Percentiles rank a stretch among this genome's conserved stretches.
These are phyloP conservation scores for Ustanciosporium gigantosporum DNA, from an alignment of 1,284 basidiomycete genomes.

Conservation along the genomic window DNA sequence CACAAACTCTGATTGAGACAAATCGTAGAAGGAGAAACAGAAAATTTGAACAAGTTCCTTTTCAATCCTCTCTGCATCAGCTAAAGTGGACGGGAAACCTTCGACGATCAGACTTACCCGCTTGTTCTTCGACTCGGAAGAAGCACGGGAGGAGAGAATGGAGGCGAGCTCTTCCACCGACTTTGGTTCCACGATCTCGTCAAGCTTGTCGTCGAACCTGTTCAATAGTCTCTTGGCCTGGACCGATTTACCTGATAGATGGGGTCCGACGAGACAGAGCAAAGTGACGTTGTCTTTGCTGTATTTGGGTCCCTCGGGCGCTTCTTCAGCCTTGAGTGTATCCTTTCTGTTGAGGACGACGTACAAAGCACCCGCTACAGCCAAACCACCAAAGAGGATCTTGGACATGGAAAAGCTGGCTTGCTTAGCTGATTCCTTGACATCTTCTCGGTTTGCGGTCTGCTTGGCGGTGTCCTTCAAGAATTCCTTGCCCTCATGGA, in stretches of 20 bases:
- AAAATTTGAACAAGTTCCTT: slow-evolving; percentile 41
- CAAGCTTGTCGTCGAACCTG: slow-evolving; percentile 24
- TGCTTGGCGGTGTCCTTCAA: slow-evolving; percentile 2
- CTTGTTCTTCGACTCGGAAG: background rate
- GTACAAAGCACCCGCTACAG: slow-evolving; percentile 18
- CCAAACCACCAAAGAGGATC: slow-evolving; percentile 18
- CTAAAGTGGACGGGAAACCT: slow-evolving; percentile 34
- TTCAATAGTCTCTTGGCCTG: slow-evolving; percentile 39
- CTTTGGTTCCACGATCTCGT: slow-evolving; percentile 13
- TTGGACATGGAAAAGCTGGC: slow-evolving; percentile 9
- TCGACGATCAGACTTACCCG: slow-evolving; percentile 38
- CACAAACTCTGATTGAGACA: slow-evolving; percentile 26
- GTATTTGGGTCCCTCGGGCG: slow-evolving; percentile 6
- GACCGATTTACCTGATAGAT: slow-evolving; percentile 34
- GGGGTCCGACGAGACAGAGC: slow-evolving; percentile 31
- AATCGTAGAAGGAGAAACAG: slow-evolving; percentile 45
- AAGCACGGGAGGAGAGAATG: slow-evolving; percentile 2
- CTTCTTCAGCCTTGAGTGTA: background rate
- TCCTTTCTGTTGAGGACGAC: background rate
- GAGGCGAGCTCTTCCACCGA: slow-evolving; percentile 10
- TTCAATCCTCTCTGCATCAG: slow-evolving; percentile 35
- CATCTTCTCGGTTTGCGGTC: slow-evolving; percentile 1
- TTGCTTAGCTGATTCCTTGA: slow-evolving; percentile 17
- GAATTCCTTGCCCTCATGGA: slow-evolving; percentile 27
- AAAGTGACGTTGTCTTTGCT: slow-evolving; percentile 24